Base-by-base conservation (phyloP, 202 grass and related monocot genomes). In the Musa balbisiana region DNA sequence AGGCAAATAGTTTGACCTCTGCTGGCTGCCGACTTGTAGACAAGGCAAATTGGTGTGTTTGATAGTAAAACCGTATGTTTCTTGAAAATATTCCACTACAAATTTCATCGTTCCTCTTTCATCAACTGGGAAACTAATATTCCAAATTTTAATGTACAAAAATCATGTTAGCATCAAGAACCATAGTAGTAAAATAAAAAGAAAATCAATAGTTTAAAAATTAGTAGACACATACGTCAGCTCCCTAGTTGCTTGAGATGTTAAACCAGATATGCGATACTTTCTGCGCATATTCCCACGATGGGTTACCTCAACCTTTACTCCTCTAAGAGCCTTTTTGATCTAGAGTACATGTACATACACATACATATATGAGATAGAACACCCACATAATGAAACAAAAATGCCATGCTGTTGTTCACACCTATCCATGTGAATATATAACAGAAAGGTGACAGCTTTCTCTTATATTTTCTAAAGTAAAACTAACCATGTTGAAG, bases 271-370 rank as follows among this genome's bases (percentile, higher is more conserved):
- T 81, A 97, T 97, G 15, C 87, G 80, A 80, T 97, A 97, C 79
- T 91, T 97, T 27, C 93, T 83, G 22, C 90, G 86, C 76, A 92
- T 97, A 78, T 97, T 97, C n/a, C 93, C 90, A 82, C 93, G 93
- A 76, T 97, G 93, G 53, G 93, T 97, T 33, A 97, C 93, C 85
- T 92, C 93, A 50, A 97, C 87, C 72, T 87, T 92, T 33, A 97
- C 90, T 65, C 93, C 90, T 76, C 85, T 90, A 67, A 96, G 66
- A 67, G 92, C 89, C 74, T 96, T 96, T 77, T 92, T 96, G 80
- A 96, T 90, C 92, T 96, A 81, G 77, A 71, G 52, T 80, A 80
- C 64, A 76, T 2, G 62, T 43, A 62, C 14, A 82, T 51, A 26
- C 16, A 78, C 52, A 60, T 21, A 16, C 9, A 20, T 17, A 60